Conservation (phyloP, 1,139 yeast genomes). For the Geotrichum europaeum region DNA sequence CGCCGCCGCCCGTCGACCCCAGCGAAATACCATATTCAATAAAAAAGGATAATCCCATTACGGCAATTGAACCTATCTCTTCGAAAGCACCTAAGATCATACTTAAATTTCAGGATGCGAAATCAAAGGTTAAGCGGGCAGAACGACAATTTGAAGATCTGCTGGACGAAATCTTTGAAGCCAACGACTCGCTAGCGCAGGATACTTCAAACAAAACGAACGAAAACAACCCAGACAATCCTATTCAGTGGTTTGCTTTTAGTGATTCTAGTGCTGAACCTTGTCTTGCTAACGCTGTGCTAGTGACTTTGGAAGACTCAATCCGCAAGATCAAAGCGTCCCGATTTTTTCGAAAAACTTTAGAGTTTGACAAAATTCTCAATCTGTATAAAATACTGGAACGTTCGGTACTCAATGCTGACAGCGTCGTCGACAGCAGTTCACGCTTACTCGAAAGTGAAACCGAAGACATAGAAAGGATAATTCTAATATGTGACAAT, state of each 20-base stretch:
- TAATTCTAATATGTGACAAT: conserved; percentile 22
- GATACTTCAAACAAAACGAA: conserved; percentile 11
- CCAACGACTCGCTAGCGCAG: conserved; percentile 20
- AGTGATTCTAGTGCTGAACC: conserved; percentile 17
- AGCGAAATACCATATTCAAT: conserved; percentile 13
- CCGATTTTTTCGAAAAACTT: conserved; percentile 17
- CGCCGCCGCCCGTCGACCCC: conserved; percentile 11
- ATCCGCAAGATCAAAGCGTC: conserved; percentile 17
- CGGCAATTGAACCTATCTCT: conserved; percentile 7
- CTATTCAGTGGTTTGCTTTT: conserved; percentile 14
- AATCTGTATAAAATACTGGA: conserved; percentile 21
- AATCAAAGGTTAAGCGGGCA: conserved; percentile 14
- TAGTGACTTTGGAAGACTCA: conserved; percentile 20
- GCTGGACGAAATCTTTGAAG: conserved; percentile 23
- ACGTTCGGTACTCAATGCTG: conserved; percentile 18
- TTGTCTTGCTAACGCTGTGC: conserved; percentile 18
- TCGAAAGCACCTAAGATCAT: conserved; percentile 1
- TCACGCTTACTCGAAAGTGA: conserved; percentile 11
- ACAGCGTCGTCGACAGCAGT: conserved; percentile 15
- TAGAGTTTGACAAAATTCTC: conserved; percentile 20
- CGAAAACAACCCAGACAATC: conserved; percentile 15
- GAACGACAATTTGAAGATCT: conserved; percentile 16
- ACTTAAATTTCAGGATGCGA: conserved; percentile 8
- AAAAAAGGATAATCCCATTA: conserved; percentile 14
- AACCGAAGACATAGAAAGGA: conserved; percentile 6